These are phyloP conservation scores for Neurospora tetrasperma DNA, from an alignment of 495 filamentous ascomycete genomes.

Conservation along the genomic window DNA sequence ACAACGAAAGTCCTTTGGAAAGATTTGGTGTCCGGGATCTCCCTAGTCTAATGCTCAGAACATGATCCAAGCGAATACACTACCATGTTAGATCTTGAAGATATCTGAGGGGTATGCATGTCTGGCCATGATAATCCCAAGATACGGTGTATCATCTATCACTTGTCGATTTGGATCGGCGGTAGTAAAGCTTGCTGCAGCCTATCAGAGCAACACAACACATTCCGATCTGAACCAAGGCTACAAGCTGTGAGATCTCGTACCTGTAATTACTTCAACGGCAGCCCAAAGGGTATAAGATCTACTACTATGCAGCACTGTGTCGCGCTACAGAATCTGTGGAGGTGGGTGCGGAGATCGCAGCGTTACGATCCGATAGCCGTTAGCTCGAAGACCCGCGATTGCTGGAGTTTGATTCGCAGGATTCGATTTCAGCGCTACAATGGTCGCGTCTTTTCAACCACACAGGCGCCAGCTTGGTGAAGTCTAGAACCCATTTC, in stretches of 20 bases:
- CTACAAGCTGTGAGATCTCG: background rate
- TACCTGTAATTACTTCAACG: background rate
- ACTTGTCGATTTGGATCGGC: background rate
- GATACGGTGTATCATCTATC: background rate
- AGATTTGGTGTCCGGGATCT: background rate
- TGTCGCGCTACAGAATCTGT: background rate
- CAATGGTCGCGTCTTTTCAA: background rate
- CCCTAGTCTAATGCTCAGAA: background rate
- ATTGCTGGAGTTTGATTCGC: background rate
- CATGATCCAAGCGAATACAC: background rate
- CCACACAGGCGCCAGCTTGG: background rate
- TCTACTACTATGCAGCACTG: background rate
- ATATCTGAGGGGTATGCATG: background rate
- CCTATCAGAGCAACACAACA: background rate
- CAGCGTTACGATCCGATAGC: background rate
- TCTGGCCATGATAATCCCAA: background rate
- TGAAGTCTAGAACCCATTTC: background rate
- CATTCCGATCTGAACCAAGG: background rate
- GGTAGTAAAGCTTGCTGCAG: background rate
- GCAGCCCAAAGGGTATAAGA: background rate
- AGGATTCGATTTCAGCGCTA: background rate
- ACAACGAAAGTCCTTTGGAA: background rate
- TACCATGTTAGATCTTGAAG: background rate
- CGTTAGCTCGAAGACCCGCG: background rate
- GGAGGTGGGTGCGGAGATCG: background rate